Evolutionary conservation across 1,284 basidiomycete genomes (phyloP), one percentile per base, ranked within the genome.

Genomic region (Taiwanofungus camphoratus): DNA sequence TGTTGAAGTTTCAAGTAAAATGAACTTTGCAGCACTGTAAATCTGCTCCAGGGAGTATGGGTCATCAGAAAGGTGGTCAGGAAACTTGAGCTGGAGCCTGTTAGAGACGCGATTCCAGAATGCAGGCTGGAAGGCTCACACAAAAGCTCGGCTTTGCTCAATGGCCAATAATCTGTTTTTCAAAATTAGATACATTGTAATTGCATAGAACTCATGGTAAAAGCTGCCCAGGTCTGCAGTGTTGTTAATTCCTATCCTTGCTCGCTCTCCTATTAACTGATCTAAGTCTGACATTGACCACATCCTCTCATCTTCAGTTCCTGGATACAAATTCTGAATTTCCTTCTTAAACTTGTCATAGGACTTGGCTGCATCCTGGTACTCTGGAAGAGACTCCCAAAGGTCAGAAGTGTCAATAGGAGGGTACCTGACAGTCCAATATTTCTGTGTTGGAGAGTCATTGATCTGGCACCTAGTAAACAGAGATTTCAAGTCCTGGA

Each of bases 401-500:
- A 44, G 23, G 22, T 50, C 42, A 12, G 34, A 11, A 19, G 32
- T 33, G 3, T 29, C 18, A 23, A 50, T 44, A 5, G 37, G 23
- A 9, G 40, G 18, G 31, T 50, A 49, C 13, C 32, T 21, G 4
- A 29, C 12, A 4, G 23, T 40, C 29, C 37, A 43, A 7, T 24
- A 3, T 34, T 49, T 49, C 33, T 40, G 39, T 9, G 35, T 33
- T 6, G 21, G 3, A n/a, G 43, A 36, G 13, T 31, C 24, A 24
- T 22, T 16, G 21, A 46, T 23, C 3, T 20, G 34, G 7, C 32
- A 32, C 4, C 27, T 21, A 13, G 36, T 32, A 31, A 50, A 44
- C n/a, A 49, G 36, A 16, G 27, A 36, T n/a, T 49, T 47, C 16
- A 46, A 38, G 23, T 46, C 39, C 12, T 46, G 26, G 42, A 50